Conservation (phyloP, 2,329 filamentous ascomycete genomes). For the Fusarium sp. region DNA sequence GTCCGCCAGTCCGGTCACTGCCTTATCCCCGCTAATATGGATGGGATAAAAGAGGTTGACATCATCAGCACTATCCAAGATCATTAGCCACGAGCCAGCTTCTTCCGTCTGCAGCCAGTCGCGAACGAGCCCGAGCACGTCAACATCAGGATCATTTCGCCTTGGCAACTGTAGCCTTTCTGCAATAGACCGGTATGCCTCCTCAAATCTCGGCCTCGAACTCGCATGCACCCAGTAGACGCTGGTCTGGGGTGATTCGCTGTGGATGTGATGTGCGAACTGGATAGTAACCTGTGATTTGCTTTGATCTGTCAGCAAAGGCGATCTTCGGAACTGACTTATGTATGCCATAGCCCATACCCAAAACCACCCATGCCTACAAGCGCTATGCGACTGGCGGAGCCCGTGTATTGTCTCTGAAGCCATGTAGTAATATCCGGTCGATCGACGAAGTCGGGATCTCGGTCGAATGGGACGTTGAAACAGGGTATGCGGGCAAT, state of each 20-base stretch:
- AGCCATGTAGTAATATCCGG: conserved; percentile 39
- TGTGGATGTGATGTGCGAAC: conserved; percentile 46
- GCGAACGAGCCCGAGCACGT: conserved; percentile 47
- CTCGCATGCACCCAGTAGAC: conserved; percentile 53
- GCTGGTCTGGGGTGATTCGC: conserved; percentile 42
- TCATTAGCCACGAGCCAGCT: conserved; percentile 36
- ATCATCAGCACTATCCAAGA: conserved; percentile 37
- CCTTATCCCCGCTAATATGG: background rate
- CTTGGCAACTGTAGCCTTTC: conserved; percentile 44
- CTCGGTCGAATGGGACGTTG: conserved; percentile 43
- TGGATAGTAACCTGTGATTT: conserved; percentile 48
- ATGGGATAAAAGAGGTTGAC: conserved; percentile 15
- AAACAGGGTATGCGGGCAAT: background rate
- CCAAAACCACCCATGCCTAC: conserved; percentile 49
- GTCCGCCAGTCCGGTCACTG: too few relatives aligned
- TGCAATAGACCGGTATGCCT: conserved; percentile 50
- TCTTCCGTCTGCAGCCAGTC: conserved; percentile 42
- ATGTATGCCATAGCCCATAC: background rate
- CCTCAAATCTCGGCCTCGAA: conserved; percentile 47
- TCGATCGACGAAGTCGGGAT: conserved; percentile 45
- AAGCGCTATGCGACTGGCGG: conserved; percentile 41
- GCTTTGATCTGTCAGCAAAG: conserved; percentile 8
- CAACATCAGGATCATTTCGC: conserved; percentile 42
- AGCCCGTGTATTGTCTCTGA: conserved; percentile 32
- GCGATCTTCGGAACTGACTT: background rate